phyloP scores from a whole-genome alignment of 139 green algal genomes.

The Astrephomene gubernaculifera region DNA sequence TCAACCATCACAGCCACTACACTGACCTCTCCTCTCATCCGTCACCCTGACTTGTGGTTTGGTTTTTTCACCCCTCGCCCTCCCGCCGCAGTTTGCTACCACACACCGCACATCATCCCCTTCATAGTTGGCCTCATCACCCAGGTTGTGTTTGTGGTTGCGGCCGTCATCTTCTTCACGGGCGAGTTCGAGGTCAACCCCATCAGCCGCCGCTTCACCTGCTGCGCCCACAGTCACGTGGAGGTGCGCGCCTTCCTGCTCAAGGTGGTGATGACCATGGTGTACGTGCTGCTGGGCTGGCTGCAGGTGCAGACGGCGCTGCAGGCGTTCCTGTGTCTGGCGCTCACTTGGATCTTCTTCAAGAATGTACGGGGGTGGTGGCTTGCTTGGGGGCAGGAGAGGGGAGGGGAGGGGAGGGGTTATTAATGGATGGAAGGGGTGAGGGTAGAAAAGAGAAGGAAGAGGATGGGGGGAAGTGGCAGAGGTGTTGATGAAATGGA shows the following conservation, averaged over 20 bases:
- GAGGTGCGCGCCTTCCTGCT: slow-evolving; percentile 36
- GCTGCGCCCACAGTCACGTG: slow-evolving; percentile 42
- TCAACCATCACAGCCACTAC: background rate
- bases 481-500: background rate
- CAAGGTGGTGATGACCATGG: slow-evolving; percentile 36
- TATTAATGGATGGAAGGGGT: background rate
- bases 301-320: slow-evolving; percentile 28
- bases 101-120: slow-evolving; percentile 7
- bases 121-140: slow-evolving; percentile 23
- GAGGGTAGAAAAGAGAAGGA: background rate
- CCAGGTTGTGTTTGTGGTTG: slow-evolving; percentile 17
- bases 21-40: no score
- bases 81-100: slow-evolving; percentile 28
- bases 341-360: slow-evolving; percentile 43
- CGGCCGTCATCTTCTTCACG: slow-evolving; percentile 43
- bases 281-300: slow-evolving; percentile 35
- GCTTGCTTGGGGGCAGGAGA: background rate
- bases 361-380: background rate
- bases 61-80: background rate
- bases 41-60: background rate
- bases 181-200: slow-evolving; percentile 48
- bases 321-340: slow-evolving; percentile 35
- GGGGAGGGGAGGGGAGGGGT: background rate
- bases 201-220: slow-evolving; percentile 43
- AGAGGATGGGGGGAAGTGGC: background rate